Base-by-base conservation (phyloP, 768 basidiomycete genomes). In the Sarcodon sp. region DNA sequence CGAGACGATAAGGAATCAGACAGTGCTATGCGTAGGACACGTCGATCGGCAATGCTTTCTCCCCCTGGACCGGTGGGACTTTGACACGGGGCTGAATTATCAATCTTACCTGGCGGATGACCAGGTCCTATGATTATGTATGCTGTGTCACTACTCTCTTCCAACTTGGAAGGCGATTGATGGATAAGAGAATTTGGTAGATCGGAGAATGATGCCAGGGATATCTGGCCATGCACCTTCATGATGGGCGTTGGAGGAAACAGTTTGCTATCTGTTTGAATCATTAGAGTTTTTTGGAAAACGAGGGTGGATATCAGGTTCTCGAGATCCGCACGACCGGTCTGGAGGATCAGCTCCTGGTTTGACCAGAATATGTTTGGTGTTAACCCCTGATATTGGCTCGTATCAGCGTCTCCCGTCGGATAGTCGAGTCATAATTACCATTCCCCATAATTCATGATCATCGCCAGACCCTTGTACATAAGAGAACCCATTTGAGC, bases 381-480 rank as follows among this genome's bases (percentile, higher is more conserved):
- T 1, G 80, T 87, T 47, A 94, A 65, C 4, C 89, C 89, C 84
- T 89, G 54, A 6, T 15, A 38, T 16, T 4, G 39, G 6, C 27
- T 8, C 39, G 15, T 7, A 41, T 15, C 15, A 15, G 8, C 8
- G 13, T 15, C 7, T 4, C 4, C 16, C 7, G 2, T 41, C 27
- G 2, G 15, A 13, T 38, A 46, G 35, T 45, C 33, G 27, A 45
- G 33, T 36, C 15, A 32, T 12, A 59, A 69, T 32, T 48, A 86
- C 87, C 77, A 77, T 76, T 31, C 81, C 75, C 91, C 90, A 93
- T 5, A 85, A 68, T 62, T 96, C 92, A 57, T 93, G 89, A 56
- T 98, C 94, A 57, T 97, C 94, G 0, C 92, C 94, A 0, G 87
- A 88, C 1, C 94, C 94, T 61, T 94, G 92, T 7, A 97, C 76